phyloP scores from a whole-genome alignment of 768 basidiomycete species.

The Psilocybe subaeruginosa region DNA sequence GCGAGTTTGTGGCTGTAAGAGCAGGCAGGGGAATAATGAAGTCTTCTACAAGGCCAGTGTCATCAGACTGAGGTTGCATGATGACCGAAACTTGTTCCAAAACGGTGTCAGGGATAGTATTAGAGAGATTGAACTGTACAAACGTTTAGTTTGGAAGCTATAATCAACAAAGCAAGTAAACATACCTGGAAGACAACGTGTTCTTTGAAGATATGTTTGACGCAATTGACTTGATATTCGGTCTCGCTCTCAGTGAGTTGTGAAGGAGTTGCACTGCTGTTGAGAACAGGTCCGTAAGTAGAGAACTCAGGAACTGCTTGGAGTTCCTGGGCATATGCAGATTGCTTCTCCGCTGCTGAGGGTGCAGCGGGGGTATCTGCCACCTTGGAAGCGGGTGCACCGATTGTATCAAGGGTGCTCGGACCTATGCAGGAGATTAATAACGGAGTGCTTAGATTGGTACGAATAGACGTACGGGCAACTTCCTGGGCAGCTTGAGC shows the following conservation, averaged over 20 bases:
- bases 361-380: constrained; percentile 69
- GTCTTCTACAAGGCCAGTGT: constrained; percentile 82
- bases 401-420: constrained; percentile 84
- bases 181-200: constrained; percentile 95
- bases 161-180: not conserved
- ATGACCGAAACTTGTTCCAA: constrained; percentile 93
- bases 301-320: constrained; percentile 85
- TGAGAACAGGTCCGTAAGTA: constrained; percentile 83
- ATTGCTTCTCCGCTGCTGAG: constrained; percentile 87
- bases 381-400: constrained; percentile 62
- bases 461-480: constrained; percentile 61
- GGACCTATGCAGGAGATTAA: constrained; percentile 56
- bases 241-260: constrained; percentile 96
- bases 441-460: not conserved
- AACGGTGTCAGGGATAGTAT: constrained; percentile 94
- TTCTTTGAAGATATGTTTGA: constrained; percentile 96
- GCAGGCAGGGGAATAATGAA: constrained; percentile 88
- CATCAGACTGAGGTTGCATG: constrained; percentile 82
- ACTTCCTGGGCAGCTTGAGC: constrained; percentile 89
- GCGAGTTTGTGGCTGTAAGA: constrained; percentile 69
- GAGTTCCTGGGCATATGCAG: constrained; percentile 85
- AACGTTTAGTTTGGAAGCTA: constrained; percentile 10
- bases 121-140: constrained; percentile 91
- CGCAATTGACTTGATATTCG: constrained; percentile 95
- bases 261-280: constrained; percentile 77